Conservation (phyloP, 2,329 filamentous ascomycete species). For the Colletotrichum graminicola region DNA sequence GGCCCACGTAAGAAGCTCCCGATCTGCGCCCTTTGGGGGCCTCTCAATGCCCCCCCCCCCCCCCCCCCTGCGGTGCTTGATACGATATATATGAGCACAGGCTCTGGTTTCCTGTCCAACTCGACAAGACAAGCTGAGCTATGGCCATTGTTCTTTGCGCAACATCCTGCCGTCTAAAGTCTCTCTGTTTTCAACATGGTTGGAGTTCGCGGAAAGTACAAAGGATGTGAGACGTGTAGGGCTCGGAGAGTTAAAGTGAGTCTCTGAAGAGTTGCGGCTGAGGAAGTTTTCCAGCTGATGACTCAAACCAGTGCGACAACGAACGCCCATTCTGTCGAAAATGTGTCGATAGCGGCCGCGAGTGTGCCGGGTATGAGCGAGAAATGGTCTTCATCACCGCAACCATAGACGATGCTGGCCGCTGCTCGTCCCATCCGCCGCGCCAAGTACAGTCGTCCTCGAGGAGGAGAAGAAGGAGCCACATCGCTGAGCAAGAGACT, state of each 20-base stretch:
- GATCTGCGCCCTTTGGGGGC: slow-evolving; percentile 11
- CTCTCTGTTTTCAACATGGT: slow-evolving; percentile 60
- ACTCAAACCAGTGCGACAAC: slow-evolving; percentile 67
- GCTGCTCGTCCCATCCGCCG: slow-evolving; percentile 68
- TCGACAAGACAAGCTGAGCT: slow-evolving; percentile 9
- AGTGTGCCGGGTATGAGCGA: slow-evolving; percentile 72
- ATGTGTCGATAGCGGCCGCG: slow-evolving; percentile 67
- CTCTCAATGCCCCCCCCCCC: slow-evolving; percentile 19
- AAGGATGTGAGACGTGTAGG: slow-evolving; percentile 73
- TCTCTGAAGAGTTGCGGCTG: slow-evolving; percentile 11
- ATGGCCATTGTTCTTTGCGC: slow-evolving; percentile 14
- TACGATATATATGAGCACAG: slow-evolving; percentile 30
- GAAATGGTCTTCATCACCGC: slow-evolving; percentile 74
- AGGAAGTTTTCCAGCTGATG: slow-evolving; percentile 26
- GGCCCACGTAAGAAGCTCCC: slow-evolving; percentile 33
- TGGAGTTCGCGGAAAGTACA: slow-evolving; percentile 73
- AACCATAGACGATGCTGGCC: slow-evolving; percentile 65
- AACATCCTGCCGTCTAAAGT: neutral
- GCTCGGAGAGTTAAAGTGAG: slow-evolving; percentile 69
- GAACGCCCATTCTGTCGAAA: slow-evolving; percentile 71
- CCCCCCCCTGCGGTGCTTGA: slow-evolving; percentile 15
- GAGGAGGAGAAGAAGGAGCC: slow-evolving; percentile 49
- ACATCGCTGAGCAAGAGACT: slow-evolving; percentile 45
- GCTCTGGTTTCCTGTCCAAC: slow-evolving; percentile 15
- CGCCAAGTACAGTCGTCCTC: slow-evolving; percentile 56